phyloP scores from a whole-genome alignment of 2,329 filamentous ascomycete species.

The Microcyclosporella mali region DNA sequence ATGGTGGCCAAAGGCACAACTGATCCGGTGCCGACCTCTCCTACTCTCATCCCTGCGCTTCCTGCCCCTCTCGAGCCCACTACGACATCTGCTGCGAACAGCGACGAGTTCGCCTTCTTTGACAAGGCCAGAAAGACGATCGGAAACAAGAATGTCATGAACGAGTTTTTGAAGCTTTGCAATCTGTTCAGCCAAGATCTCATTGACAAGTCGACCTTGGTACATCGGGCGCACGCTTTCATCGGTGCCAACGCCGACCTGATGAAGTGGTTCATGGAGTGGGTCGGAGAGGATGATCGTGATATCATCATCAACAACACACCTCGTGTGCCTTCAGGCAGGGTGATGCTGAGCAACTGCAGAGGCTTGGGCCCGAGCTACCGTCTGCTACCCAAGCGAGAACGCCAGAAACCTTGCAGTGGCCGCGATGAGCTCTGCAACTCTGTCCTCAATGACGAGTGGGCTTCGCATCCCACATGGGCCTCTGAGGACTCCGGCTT shows the following conservation, averaged over 20 bases:
- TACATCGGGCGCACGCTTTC: conserved; percentile 76
- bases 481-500: conserved; percentile 97
- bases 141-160: conserved; percentile 84
- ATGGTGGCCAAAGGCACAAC: conserved; percentile 15
- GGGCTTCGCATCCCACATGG: conserved; percentile 98
- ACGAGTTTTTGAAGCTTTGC: conserved; percentile 93
- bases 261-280: conserved; percentile 80
- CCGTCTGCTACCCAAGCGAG: conserved; percentile 80
- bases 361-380: conserved; percentile 95
- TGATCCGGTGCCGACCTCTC: conserved; percentile 57
- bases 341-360: conserved; percentile 92
- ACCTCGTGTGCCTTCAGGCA: conserved; percentile 66
- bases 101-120: conserved; percentile 88
- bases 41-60: conserved; percentile 79
- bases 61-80: conserved; percentile 80
- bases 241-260: conserved; percentile 84
- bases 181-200: conserved; percentile 92
- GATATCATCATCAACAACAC: conserved; percentile 75
- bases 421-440: conserved; percentile 93
- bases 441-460: conserved; percentile 90
- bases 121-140: conserved; percentile 96
- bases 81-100: conserved; percentile 63
- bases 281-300: conserved; percentile 69
- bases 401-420: conserved; percentile 85
- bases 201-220: conserved; percentile 76